Evolutionary conservation across 2,329 filamentous ascomycete genomes (phyloP).

Genomic region (Mycocentrospora acerina): DNA sequence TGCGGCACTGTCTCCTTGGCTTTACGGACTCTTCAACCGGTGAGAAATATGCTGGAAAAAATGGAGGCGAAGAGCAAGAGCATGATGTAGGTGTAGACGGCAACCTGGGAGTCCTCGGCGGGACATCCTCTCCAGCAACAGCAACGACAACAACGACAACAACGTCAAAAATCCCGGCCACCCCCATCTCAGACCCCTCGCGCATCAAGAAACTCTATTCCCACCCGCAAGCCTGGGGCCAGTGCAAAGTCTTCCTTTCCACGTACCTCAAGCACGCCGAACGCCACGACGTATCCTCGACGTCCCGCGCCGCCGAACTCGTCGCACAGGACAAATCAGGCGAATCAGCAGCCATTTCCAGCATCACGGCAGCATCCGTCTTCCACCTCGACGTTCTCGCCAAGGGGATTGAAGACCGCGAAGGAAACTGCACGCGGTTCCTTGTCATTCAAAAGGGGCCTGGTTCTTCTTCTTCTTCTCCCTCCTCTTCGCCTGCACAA

Average conservation of each 20-base stretch:
- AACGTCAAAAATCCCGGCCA: no score
- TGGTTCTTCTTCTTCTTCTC: slow-evolving; percentile 1
- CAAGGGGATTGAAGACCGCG: slow-evolving; percentile 68
- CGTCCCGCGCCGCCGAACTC: slow-evolving; percentile 80
- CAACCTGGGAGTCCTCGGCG: no score
- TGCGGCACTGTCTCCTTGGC: slow-evolving; percentile 84
- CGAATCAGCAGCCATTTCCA: slow-evolving; percentile 75
- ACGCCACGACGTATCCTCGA: slow-evolving; percentile 80
- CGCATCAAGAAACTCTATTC: slow-evolving; percentile 79
- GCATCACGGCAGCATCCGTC: slow-evolving; percentile 68
- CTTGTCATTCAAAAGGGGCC: slow-evolving; percentile 59
- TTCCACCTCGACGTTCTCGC: slow-evolving; percentile 70
- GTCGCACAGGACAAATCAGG: slow-evolving; percentile 62
- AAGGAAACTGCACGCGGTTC: slow-evolving; percentile 79
- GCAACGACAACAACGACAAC: no score
- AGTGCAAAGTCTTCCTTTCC: slow-evolving; percentile 76
- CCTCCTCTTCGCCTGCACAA: not conserved
- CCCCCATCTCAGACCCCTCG: no score
- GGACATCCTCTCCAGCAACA: not conserved
- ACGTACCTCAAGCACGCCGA: slow-evolving; percentile 72
- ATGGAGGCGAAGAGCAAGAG: no score
- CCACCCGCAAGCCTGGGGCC: slow-evolving; percentile 93
- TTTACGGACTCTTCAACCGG: no score
- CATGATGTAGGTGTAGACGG: no score
- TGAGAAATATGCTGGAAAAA: no score